A percentile compares a stretch with the other conserved stretches of the same genome.
Evolutionary conservation across 2,329 filamentous ascomycete genomes (phyloP).

Genomic region (Grosmannia huntii): DNA sequence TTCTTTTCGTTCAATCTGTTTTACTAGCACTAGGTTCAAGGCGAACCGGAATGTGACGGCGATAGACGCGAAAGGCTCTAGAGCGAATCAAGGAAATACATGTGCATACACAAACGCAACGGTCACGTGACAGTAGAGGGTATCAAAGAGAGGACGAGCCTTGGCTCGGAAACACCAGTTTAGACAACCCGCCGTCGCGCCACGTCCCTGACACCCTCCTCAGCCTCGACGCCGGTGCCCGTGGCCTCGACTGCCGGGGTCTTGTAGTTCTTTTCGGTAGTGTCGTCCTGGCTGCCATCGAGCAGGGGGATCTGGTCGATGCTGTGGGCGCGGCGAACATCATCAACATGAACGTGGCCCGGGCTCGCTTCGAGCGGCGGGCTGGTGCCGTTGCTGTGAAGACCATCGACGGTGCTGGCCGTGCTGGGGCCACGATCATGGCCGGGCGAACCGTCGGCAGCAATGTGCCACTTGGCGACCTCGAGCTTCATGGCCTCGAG

Average conservation of each 20-base stretch:
- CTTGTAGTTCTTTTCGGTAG: too few relatives aligned
- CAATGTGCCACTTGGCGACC: conserved; percentile 69
- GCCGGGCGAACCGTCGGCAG: conserved; percentile 22
- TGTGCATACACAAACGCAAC: too few relatives aligned
- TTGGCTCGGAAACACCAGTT: too few relatives aligned
- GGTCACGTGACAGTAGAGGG: too few relatives aligned
- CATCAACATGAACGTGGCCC: conserved; percentile 1
- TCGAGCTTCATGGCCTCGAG: conserved; percentile 80
- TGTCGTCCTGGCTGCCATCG: conserved; percentile 19
- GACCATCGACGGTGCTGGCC: neutral
- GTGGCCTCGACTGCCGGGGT: conserved; percentile 7
- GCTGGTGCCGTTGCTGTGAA: conserved; percentile 7
- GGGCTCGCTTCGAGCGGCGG: conserved; percentile 8
- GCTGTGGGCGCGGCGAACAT: conserved; percentile 14
- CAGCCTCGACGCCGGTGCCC: conserved; percentile 13
- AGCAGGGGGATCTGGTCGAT: conserved; percentile 47
- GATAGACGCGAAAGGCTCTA: too few relatives aligned
- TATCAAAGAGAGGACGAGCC: too few relatives aligned
- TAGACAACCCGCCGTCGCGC: conserved; percentile 26
- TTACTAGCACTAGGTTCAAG: neutral
- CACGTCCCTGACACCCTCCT: conserved; percentile 30
- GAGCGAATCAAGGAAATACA: too few relatives aligned
- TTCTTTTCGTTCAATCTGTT: neutral
- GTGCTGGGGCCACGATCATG: neutral
- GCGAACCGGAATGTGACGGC: neutral